Evolutionary conservation across 2,329 filamentous ascomycete species (phyloP).

Genomic region (Phialophora chinensis): DNA sequence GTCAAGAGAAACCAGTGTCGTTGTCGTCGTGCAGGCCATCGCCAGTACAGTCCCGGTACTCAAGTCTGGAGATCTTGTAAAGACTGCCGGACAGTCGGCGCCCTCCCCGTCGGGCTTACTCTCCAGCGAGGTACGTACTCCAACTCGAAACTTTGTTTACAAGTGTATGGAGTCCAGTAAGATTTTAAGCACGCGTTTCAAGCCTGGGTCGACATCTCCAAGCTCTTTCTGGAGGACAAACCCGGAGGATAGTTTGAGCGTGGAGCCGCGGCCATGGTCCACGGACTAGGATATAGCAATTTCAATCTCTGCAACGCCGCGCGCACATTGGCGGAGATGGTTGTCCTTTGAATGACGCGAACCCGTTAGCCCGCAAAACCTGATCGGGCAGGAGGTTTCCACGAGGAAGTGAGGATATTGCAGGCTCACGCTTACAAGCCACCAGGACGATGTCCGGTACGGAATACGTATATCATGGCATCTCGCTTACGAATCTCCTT

Average conservation of each 20-base stretch:
- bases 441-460: not conserved
- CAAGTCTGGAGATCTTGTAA: not conserved
- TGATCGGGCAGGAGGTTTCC: not conserved
- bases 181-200: conserved; percentile 23
- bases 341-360: not conserved
- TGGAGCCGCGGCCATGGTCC: conserved; percentile 1
- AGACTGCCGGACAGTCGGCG: conserved; percentile 10
- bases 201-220: not conserved
- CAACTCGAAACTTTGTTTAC: not conserved
- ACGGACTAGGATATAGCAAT: conserved; percentile 1
- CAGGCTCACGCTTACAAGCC: conserved; percentile 11
- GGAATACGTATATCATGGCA: conserved; percentile 6
- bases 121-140: not conserved
- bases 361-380: not conserved
- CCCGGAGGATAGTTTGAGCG: not conserved
- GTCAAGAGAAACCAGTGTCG: not conserved
- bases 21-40: not conserved
- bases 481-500: conserved; percentile 10
- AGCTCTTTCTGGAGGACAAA: conserved; percentile 2
- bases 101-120: conserved; percentile 11
- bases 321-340: conserved; percentile 1
- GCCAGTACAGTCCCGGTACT: not conserved
- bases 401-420: not conserved
- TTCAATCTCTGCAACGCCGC: conserved; percentile 1
- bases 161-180: conserved; percentile 5